Conservation (phyloP, 768 basidiomycete species). For the Exidia glandulosa region DNA sequence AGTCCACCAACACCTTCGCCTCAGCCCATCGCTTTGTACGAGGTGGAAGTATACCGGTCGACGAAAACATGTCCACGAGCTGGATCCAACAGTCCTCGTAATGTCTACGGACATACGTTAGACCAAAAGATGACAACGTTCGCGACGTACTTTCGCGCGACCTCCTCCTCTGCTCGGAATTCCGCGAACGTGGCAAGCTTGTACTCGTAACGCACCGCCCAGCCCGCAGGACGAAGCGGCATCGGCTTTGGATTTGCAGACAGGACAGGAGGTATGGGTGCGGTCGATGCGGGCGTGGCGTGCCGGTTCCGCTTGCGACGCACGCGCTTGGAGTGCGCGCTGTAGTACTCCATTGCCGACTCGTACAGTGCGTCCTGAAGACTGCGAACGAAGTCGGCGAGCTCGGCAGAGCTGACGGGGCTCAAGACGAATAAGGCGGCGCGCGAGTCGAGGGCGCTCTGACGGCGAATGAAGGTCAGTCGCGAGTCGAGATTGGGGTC, state of each 20-base stretch:
- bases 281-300: conserved; percentile 22
- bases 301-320: conserved; percentile 81
- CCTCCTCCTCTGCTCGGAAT: conserved; percentile 84
- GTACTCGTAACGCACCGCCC: conserved; percentile 95
- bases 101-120: conserved; percentile 46
- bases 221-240: conserved; percentile 73
- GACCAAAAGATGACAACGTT: conserved; percentile 1
- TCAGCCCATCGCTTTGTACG: conserved; percentile 98
- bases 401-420: conserved; percentile 76
- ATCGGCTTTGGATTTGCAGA: conserved; percentile 40
- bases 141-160: conserved; percentile 70
- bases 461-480: conserved; percentile 75
- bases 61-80: conserved; percentile 80
- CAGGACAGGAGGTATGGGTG: conserved; percentile 26
- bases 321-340: conserved; percentile 83
- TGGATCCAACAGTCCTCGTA: conserved; percentile 89
- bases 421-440: conserved; percentile 92
- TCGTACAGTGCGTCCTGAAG: conserved; percentile 85
- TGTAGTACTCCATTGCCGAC: conserved; percentile 87
- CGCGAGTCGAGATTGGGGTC: conserved; percentile 75
- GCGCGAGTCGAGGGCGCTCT: conserved; percentile 81
- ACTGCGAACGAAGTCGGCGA: conserved; percentile 84
- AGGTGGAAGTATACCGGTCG: conserved; percentile 74
- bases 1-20: conserved; percentile 92
- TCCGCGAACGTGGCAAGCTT: conserved; percentile 97